Percentiles rank a stretch among this genome's conserved stretches.
Evolutionary conservation across 2,329 filamentous ascomycete species (phyloP).

Genomic region (Lachnellula suecica): DNA sequence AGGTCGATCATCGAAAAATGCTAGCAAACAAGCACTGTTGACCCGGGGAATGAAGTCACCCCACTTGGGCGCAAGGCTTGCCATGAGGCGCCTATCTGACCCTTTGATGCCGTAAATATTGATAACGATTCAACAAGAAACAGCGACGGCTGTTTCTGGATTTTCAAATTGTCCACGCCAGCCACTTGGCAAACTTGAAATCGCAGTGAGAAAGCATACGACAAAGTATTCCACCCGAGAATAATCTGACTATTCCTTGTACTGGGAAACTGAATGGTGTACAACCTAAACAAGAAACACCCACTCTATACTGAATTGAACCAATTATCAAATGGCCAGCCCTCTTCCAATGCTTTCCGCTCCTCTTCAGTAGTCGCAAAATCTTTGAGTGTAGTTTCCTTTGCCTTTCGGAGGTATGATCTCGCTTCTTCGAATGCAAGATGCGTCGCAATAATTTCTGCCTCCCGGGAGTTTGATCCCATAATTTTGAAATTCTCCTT

Average conservation of each 20-base stretch:
- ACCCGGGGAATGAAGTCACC: too few relatives aligned
- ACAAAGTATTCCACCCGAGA: not conserved
- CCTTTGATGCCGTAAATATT: too few relatives aligned
- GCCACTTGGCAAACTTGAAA: too few relatives aligned
- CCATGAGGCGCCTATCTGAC: too few relatives aligned
- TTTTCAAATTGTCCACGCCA: too few relatives aligned
- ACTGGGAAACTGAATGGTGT: not conserved
- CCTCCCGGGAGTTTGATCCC: too few relatives aligned
- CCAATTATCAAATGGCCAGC: not conserved
- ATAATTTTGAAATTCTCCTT: too few relatives aligned
- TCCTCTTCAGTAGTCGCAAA: not conserved
- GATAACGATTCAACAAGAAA: too few relatives aligned
- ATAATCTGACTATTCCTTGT: not conserved
- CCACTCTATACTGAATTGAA: not conserved
- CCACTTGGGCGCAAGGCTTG: too few relatives aligned
- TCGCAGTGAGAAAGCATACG: not conserved
- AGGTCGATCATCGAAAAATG: too few relatives aligned
- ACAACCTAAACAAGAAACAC: not conserved
- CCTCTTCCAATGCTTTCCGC: not conserved
- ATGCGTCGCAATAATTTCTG: not conserved
- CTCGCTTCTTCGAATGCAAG: not conserved
- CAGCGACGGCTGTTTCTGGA: too few relatives aligned
- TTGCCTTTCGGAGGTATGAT: not conserved
- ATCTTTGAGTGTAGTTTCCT: not conserved
- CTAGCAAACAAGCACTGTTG: too few relatives aligned